These are phyloP conservation scores for Elongisporangium anandrum DNA, from an alignment of 352 stramenopile species.

Conservation along the genomic window DNA sequence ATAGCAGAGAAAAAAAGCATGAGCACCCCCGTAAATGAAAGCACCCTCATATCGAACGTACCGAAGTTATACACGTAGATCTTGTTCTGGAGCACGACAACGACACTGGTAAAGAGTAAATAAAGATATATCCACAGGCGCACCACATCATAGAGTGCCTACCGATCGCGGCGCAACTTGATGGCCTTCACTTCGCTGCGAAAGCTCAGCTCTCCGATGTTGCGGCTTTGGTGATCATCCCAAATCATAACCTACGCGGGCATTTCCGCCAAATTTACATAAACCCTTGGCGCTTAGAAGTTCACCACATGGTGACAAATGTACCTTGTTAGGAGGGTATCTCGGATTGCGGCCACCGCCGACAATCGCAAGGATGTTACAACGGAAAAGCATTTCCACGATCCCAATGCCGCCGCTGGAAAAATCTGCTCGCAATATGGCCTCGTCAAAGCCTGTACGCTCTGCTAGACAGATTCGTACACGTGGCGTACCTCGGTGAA, in stretches of 20 bases:
- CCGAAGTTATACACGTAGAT: conserved; percentile 98
- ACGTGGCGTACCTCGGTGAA: conserved; percentile 79
- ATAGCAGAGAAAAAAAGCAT: conserved; percentile 1
- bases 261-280: conserved; percentile 1
- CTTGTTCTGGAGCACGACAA: conserved; percentile 96
- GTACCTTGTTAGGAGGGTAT: conserved; percentile 95
- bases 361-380: conserved; percentile 97
- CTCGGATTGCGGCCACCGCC: conserved; percentile 89
- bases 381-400: conserved; percentile 99
- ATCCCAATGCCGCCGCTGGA: conserved; percentile 95
- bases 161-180: conserved; percentile 93
- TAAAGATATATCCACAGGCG: not conserved
- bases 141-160: conserved; percentile 1
- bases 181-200: conserved; percentile 95
- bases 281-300: not conserved
- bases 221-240: conserved; percentile 97
- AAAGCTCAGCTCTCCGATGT: conserved; percentile 98
- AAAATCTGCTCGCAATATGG: conserved; percentile 59
- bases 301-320: not conserved
- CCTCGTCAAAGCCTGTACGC: not conserved
- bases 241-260: conserved; percentile 95
- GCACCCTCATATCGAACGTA: no score
- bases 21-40: not conserved
- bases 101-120: conserved; percentile 63
- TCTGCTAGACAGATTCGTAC: not conserved